A percentile compares a stretch with the other conserved stretches of the same genome.
phyloP scores from a whole-genome alignment of 2,329 filamentous ascomycete genomes.

The Ophiobolus disseminans region DNA sequence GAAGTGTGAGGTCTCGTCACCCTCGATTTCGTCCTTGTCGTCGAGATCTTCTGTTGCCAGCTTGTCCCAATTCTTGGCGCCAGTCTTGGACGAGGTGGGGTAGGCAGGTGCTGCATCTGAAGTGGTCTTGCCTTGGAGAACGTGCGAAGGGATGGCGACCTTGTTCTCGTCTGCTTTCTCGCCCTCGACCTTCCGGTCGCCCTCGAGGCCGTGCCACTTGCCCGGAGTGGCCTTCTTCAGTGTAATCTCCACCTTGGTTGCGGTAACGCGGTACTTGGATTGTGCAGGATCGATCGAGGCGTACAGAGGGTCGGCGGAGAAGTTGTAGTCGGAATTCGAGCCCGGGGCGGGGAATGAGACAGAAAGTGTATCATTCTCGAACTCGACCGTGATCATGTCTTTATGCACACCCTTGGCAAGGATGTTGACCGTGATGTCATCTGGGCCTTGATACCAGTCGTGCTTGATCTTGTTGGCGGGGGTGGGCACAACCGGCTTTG shows the following conservation, averaged over 20 bases:
- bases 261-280: constrained; percentile 70
- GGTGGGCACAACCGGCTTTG: constrained; percentile 46
- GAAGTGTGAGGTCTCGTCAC: constrained; percentile 76
- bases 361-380: constrained; percentile 58
- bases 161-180: constrained; percentile 14
- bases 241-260: constrained; percentile 80
- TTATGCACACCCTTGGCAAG: constrained; percentile 69
- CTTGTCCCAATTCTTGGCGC: constrained; percentile 92
- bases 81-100: constrained; percentile 83
- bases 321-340: constrained; percentile 64
- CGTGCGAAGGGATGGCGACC: constrained; percentile 22
- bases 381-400: constrained; percentile 61
- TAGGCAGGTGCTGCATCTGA: constrained; percentile 65
- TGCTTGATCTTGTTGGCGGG: constrained; percentile 67
- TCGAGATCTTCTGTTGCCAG: constrained; percentile 62
- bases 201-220: constrained; percentile 72
- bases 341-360: constrained; percentile 65
- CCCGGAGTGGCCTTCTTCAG: constrained; percentile 72
- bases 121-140: constrained; percentile 25
- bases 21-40: constrained; percentile 62
- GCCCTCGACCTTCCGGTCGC: constrained; percentile 24
- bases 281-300: constrained; percentile 66
- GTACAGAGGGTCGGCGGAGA: constrained; percentile 71
- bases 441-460: constrained; percentile 72
- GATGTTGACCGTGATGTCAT: constrained; percentile 69